Base-by-base conservation (phyloP, 2,329 filamentous ascomycete species). In the Ophiostoma australiae region DNA sequence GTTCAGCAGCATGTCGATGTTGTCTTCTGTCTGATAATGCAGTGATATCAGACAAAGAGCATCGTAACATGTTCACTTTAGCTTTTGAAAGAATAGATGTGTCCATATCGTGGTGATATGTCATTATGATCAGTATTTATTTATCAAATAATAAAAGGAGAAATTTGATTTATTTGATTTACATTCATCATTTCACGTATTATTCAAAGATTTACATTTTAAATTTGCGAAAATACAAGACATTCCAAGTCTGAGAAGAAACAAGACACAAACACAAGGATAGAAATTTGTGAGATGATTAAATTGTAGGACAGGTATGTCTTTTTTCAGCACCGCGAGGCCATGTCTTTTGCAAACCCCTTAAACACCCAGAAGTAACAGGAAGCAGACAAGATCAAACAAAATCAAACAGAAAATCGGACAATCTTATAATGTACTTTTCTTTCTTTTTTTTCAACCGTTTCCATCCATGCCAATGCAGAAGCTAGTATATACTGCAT, bases 381-480 rank as follows among this genome's bases (percentile, higher is more conserved):
- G 15, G 37, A 55, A 35, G 27, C 4, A 8, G 31, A 37, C 13
- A 20, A 31, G 27, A 31, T 6, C 37, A 39, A 7, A 39, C 37
- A 39, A 7, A 39, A 39, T 39, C 37, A 52, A 33, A 17, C 3
- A 15, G 20, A 27, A 6, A n/a, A 41, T 13, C 39, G 10, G 39
- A 41, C 13, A 63, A 63, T 23, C 23, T 37, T 66, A 66, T 11
- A 39, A 27, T 58, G 52, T 66, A 66, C 63, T 44, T 67, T 44
- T 27, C 68, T 66, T 66, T 66, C 63, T 66, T 66, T 37, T 37
- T 39, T 67, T 67, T 67, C 66, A 41, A 33, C 35, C 66, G 61
- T 67, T 66, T 66, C 66, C 66, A 15, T 67, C 66, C 39, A 67
- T 67, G 66, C 66, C 39, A 67, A 67, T 67, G 63, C 66, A 67